A percentile compares a stretch with the other conserved stretches of the same genome.
phyloP scores from a whole-genome alignment of 1,139 yeast species.

The Protomyces arabidopsidicola region DNA sequence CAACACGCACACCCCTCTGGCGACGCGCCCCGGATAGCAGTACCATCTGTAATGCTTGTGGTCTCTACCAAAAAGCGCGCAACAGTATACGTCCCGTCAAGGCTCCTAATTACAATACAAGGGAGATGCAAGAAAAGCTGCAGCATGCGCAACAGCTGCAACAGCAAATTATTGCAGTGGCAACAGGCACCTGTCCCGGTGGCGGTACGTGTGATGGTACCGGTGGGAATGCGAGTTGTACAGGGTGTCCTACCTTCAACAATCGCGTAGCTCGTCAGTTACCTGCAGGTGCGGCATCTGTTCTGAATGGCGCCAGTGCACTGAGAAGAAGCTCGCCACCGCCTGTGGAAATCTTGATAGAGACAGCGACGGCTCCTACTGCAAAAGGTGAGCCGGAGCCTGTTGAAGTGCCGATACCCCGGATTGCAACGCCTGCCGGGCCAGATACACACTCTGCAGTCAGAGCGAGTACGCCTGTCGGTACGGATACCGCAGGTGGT shows the following conservation, averaged over 20 bases:
- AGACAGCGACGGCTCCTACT: not conserved
- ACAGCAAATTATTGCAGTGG: not conserved
- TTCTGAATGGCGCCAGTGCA: not conserved
- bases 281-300: conserved; percentile 1
- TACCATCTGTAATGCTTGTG: conserved; percentile 68
- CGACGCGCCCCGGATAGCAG: conserved; percentile 60
- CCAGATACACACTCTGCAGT: not conserved
- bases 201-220: conserved; percentile 32
- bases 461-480: no score
- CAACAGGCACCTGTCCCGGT: conserved; percentile 29
- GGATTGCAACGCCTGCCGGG: not conserved
- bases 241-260: conserved; percentile 30
- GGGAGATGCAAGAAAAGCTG: not conserved
- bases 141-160: not conserved
- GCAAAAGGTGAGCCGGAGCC: no score
- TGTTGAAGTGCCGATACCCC: not conserved
- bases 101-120: not conserved
- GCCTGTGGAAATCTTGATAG: not conserved
- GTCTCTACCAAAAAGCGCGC: conserved; percentile 47
- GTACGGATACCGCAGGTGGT: not conserved
- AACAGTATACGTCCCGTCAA: conserved; percentile 33
- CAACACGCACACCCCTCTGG: conserved; percentile 68
- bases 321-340: not conserved
- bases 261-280: conserved; percentile 22
- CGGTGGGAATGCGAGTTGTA: conserved; percentile 29